Evolutionary conservation across 306 rosid genomes (phyloP).

Genomic region (Alnus glutinosa): DNA sequence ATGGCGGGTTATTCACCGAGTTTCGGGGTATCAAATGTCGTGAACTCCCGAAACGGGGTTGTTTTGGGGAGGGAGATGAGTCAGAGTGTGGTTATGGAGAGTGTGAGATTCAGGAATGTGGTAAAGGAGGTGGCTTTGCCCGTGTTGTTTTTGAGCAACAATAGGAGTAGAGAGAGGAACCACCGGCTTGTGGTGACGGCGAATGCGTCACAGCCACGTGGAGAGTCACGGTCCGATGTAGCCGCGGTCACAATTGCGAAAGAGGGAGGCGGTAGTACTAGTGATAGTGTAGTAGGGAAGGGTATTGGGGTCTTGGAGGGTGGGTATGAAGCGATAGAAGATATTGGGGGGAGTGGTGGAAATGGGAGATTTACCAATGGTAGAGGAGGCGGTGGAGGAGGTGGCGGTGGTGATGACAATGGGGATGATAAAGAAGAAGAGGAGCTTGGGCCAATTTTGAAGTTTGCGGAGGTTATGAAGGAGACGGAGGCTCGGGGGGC

Average conservation of each 20-base stretch:
- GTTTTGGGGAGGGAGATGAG: slow-evolving; percentile 42
- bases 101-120: slow-evolving; percentile 42
- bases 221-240: slow-evolving; percentile 40
- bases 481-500: slow-evolving; percentile 69
- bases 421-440: slow-evolving; percentile 41
- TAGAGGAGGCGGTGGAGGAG: slow-evolving; percentile 35
- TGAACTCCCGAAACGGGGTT: slow-evolving; percentile 40
- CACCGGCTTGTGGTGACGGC: slow-evolving; percentile 33
- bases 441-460: slow-evolving; percentile 74
- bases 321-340: slow-evolving; percentile 29
- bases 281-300: slow-evolving; percentile 28
- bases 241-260: slow-evolving; percentile 34
- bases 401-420: slow-evolving; percentile 31
- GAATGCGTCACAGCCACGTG: slow-evolving; percentile 44
- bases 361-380: slow-evolving; percentile 29
- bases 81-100: slow-evolving; percentile 31
- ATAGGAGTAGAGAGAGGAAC: slow-evolving; percentile 35
- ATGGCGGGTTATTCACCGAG: slow-evolving; percentile 60
- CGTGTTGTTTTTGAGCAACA: slow-evolving; percentile 25
- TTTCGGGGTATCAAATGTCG: slow-evolving; percentile 42
- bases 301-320: slow-evolving; percentile 32
- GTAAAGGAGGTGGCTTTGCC: slow-evolving; percentile 48
- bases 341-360: slow-evolving; percentile 38
- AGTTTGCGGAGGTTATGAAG: slow-evolving; percentile 65
- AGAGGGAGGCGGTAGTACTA: slow-evolving; percentile 32